Evolutionary conservation across 768 basidiomycete species (phyloP), one percentile per base, ranked within the genome.

Genomic region (Naganishia antarctica): DNA sequence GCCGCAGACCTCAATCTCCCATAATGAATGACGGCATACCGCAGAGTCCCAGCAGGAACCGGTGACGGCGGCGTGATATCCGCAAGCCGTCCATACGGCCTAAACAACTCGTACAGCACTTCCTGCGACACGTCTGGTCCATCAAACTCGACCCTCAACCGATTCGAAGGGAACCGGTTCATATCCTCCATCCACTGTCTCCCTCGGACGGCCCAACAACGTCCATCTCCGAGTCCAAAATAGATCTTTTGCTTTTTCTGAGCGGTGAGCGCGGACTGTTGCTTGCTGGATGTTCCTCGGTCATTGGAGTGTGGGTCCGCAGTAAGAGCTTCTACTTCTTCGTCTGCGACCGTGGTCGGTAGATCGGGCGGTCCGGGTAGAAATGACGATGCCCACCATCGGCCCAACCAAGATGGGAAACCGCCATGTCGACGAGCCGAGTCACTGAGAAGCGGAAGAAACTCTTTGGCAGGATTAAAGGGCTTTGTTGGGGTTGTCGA

Each of bases 51-150:
- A 23, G 86, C 80, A 23, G 88, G 83, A 8, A 83, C 84, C 2
- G 86, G 81, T 9, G 79, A 71, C 3, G 90, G 86, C 6, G 81
- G 79, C 0, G 79, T 75, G 26, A 97, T 80, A 68, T 90, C 84
- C 50, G 79, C 74, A 37, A 98, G 89, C 31, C 83, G 83, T 26
- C 93, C 93, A 73, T 86, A 97, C 0, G 89, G 89, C 86, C 91
- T 82, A 64, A 91, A 84, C 25, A 90, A 77, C 28, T 86, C 80
- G 72, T 91, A 97, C 0, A 94, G 79, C 0, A 81, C 74, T 76
- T 93, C 89, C 70, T 93, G 90, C 29, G 83, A 82, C 1, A 92
- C 79, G 72, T 96, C 92, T 0, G 90, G 87, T 0, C 94, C 94
- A 32, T 94, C 89, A 69, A 94, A 97, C 6, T 84, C 79, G n/a